A percentile compares a stretch with the other conserved stretches of the same genome.
Evolutionary conservation across 164 flowering plant species (phyloP).

Genomic region (Magnolia officinalis): DNA sequence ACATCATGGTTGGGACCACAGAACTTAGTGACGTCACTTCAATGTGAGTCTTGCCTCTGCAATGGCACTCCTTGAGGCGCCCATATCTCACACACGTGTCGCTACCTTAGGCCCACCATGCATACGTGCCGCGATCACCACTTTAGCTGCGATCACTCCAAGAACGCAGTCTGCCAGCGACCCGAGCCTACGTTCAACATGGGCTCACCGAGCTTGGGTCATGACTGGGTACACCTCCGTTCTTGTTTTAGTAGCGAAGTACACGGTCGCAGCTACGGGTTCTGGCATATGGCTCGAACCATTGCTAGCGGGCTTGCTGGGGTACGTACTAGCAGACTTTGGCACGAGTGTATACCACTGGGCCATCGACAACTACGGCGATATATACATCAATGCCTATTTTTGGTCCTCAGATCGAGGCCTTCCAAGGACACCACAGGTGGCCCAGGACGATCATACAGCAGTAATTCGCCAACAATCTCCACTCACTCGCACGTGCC

Average conservation of each 20-base stretch:
- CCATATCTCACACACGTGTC: slow-evolving; percentile 12
- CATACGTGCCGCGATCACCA: slow-evolving; percentile 9
- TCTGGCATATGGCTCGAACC: slow-evolving; percentile 44
- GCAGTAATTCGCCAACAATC: slow-evolving; percentile 77
- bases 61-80: slow-evolving; percentile 19
- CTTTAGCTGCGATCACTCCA: slow-evolving; percentile 4
- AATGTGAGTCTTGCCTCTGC: slow-evolving; percentile 43
- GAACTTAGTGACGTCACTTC: background rate
- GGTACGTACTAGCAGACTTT: slow-evolving; percentile 74
- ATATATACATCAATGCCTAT: slow-evolving; percentile 56
- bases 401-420: slow-evolving; percentile 76
- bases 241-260: slow-evolving; percentile 45
- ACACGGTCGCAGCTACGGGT: slow-evolving; percentile 20
- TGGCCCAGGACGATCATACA: slow-evolving; percentile 78
- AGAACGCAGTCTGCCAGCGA: slow-evolving; percentile 14
- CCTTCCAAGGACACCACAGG: slow-evolving; percentile 79
- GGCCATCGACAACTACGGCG: slow-evolving; percentile 88
- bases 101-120: slow-evolving; percentile 1
- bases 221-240: slow-evolving; percentile 70
- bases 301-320: slow-evolving; percentile 48
- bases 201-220: slow-evolving; percentile 86
- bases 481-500: slow-evolving; percentile 60
- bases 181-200: slow-evolving; percentile 51
- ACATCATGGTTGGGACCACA: too few relatives aligned
- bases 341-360: slow-evolving; percentile 87